Evolutionary conservation across 768 basidiomycete species (phyloP), one percentile per base, ranked within the genome.

Genomic region (Chalciporus sphaerocephalus): DNA sequence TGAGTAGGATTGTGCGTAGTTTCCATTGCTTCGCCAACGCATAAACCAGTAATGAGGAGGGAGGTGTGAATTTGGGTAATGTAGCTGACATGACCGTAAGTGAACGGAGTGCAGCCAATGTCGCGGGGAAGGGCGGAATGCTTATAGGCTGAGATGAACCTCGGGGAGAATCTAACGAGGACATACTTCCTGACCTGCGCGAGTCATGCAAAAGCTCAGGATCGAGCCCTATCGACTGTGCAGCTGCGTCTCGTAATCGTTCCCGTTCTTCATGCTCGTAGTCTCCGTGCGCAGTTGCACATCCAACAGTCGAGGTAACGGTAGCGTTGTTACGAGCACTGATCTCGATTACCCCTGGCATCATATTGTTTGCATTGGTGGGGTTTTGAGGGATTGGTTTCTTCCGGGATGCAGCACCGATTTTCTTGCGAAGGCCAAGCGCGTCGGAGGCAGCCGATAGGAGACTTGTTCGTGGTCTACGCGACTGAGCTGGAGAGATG

Each of bases 271-370:
- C 81, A 38, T 77, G 73, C 55, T 90, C 87, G 36, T 71, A 75
- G 51, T 85, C 80, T 38, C 12, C 51, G 42, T 58, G 54, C 3
- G 58, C 22, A 7, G 39, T 44, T 16, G 57, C 33, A 4, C 71
- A 68, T 37, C 66, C 37, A 2, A 55, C 3, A 0, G 48, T 40
- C 5, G 62, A 38, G 20, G 59, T 51, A 42, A 57, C 20, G 1
- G 48, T 47, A 1, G 52, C 42, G 46, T 54, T 50, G 42, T 57
- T 47, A 66, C 64, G 70, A 8, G 78, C 79, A 38, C 67, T 73
- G 40, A 90, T 87, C 60, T 90, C 86, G 46, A 90, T 84, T 40
- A 89, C 83, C 30, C 78, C 85, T 15, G 85, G 78, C 40, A 85
- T 67, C 33, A 83, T 61, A 17, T 72, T 71, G 42, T 59, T 65